Conservation (phyloP, 768 basidiomycete genomes). For the Lentinula sp. region DNA sequence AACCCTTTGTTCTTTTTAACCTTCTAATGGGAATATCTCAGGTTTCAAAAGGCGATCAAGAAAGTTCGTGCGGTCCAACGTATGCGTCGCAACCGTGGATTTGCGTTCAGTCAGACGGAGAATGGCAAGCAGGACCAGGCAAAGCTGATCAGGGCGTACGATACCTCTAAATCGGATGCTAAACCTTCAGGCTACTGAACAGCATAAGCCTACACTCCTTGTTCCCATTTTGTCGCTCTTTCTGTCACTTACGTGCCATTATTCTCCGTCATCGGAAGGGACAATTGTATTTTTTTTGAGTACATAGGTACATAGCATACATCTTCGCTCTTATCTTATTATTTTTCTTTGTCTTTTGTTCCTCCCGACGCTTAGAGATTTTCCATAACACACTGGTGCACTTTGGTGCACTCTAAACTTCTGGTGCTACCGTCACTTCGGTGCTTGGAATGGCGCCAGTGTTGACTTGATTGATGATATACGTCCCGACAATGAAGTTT, state of each 20-base stretch:
- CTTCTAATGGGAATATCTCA: slow-evolving; percentile 22
- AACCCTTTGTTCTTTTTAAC: neutral
- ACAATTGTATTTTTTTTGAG: slow-evolving; percentile 10
- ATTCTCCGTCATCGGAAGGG: slow-evolving; percentile 4
- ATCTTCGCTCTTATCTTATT: slow-evolving; percentile 5
- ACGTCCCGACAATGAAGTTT: no score
- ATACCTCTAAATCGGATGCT: slow-evolving; percentile 70
- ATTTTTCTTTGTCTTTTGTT: no score
- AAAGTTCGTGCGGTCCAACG: slow-evolving; percentile 98
- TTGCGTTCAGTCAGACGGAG: slow-evolving; percentile 97
- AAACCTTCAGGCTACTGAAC: slow-evolving; percentile 71
- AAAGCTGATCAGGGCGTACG: slow-evolving; percentile 79
- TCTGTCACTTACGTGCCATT: slow-evolving; percentile 5
- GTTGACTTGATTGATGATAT: no score
- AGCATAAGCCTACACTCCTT: neutral
- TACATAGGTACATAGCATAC: neutral
- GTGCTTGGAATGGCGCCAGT: no score
- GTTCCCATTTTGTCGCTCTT: neutral
- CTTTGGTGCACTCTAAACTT: no score
- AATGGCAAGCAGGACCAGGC: slow-evolving; percentile 85
- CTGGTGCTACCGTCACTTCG: no score
- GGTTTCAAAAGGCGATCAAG: slow-evolving; percentile 99
- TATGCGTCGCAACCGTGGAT: slow-evolving; percentile 93
- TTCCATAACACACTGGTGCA: no score
- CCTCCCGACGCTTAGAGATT: no score